These are phyloP conservation scores for Yarrowia sp. DNA, from an alignment of 805 yeast species.

Conservation along the genomic window DNA sequence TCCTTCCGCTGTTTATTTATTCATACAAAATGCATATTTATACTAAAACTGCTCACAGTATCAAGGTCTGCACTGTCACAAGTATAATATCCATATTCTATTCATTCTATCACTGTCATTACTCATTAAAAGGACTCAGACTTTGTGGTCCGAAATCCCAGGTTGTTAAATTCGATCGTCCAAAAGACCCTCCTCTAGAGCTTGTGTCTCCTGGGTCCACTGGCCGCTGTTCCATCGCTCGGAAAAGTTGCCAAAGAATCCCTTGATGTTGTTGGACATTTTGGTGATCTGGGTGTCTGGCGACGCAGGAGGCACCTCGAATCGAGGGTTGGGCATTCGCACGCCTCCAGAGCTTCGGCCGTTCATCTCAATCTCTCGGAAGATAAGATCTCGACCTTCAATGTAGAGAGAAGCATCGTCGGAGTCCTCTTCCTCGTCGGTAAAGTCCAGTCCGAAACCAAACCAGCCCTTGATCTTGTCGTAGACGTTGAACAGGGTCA, in stretches of 20 bases:
- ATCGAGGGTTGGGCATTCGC: constrained; percentile 19
- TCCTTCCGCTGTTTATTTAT: not conserved
- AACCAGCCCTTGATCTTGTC: constrained; percentile 60
- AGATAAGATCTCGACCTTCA: constrained; percentile 49
- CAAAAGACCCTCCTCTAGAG: constrained; percentile 33
- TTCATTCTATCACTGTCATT: constrained; percentile 33
- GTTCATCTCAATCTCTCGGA: constrained; percentile 35
- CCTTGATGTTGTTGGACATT: constrained; percentile 40
- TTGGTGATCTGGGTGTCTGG: constrained; percentile 29
- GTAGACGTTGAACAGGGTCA: constrained; percentile 71
- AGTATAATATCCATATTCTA: constrained; percentile 1
- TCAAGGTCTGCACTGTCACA: no score
- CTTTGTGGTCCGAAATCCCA: not conserved
- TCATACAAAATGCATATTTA: not conserved
- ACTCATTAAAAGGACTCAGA: constrained; percentile 28
- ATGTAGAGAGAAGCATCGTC: constrained; percentile 42
- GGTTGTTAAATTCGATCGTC: constrained; percentile 37
- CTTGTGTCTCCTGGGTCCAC: constrained; percentile 30
- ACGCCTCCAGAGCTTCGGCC: constrained; percentile 31
- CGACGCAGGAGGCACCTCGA: constrained; percentile 21
- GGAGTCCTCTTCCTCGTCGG: constrained; percentile 51
- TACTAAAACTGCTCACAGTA: not conserved
- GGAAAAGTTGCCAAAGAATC: constrained; percentile 43
- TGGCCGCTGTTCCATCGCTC: constrained; percentile 40
- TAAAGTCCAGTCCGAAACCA: constrained; percentile 52